Conservation (phyloP, 2,329 filamentous ascomycete species). For the Chlorencoelia australis region DNA sequence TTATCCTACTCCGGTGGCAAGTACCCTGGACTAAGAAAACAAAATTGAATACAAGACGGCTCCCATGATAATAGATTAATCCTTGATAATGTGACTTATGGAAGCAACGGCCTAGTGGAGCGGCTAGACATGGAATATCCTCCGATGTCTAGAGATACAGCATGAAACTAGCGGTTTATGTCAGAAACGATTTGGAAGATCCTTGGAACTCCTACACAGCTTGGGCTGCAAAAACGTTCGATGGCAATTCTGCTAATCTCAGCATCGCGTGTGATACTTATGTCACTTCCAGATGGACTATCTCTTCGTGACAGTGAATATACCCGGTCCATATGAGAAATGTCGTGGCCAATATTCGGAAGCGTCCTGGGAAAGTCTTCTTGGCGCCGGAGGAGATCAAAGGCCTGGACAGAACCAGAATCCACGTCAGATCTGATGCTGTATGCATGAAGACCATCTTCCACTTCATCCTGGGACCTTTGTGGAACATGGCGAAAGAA, state of each 20-base stretch:
- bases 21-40: too few species aligned
- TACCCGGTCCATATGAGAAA: constrained; percentile 1
- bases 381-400: neutral
- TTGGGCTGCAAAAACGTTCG: neutral
- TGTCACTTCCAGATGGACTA: constrained; percentile 1
- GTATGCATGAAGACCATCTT: neutral
- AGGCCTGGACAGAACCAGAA: neutral
- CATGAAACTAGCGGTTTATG: too few species aligned
- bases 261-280: neutral
- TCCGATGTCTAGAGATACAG: too few species aligned
- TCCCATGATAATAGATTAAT: too few species aligned
- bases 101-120: too few species aligned
- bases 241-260: neutral
- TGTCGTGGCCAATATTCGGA: constrained; percentile 1
- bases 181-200: too few species aligned
- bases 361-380: neutral
- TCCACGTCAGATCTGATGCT: neutral
- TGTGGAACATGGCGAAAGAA: neutral
- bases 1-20: too few species aligned
- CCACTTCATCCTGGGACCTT: neutral
- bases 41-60: too few species aligned
- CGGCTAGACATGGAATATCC: too few species aligned
- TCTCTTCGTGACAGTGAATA: neutral
- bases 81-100: constrained; percentile 1
- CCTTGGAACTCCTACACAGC: too few species aligned